A percentile compares a stretch with the other conserved stretches of the same genome.
These are phyloP conservation scores for Collybiopsis confluens DNA, from an alignment of 768 basidiomycete genomes.

Conservation along the genomic window DNA sequence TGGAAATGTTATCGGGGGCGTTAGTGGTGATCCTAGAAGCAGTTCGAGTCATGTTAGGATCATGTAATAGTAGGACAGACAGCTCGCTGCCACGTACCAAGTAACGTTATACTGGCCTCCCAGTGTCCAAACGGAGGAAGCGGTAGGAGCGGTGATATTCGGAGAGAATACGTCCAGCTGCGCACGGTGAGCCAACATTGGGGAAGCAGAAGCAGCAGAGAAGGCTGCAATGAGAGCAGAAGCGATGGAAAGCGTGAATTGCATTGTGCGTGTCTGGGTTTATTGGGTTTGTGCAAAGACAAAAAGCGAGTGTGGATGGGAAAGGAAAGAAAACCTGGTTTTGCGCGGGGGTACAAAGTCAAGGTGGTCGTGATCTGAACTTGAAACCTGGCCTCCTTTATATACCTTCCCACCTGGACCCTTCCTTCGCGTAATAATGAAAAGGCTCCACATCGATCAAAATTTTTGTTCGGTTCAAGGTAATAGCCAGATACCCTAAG, in stretches of 20 bases:
- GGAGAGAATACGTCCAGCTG: conserved; percentile 8
- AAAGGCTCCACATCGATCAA: too few species aligned
- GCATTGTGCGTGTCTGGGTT: not conserved
- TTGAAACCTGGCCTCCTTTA: too few species aligned
- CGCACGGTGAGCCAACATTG: not conserved
- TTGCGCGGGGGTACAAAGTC: too few species aligned
- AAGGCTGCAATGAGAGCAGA: not conserved
- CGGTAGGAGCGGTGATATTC: conserved; percentile 4
- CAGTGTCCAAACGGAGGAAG: conserved; percentile 1
- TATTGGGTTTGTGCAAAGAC: too few species aligned
- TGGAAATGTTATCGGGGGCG: conserved; percentile 21
- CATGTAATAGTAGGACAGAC: too few species aligned
- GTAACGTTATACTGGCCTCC: conserved; percentile 8
- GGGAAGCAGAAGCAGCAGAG: not conserved
- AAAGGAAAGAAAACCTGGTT: too few species aligned
- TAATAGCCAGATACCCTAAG: not conserved
- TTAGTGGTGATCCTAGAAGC: conserved; percentile 21
- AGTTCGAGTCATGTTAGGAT: too few species aligned
- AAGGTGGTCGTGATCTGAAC: too few species aligned
- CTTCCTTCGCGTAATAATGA: too few species aligned
- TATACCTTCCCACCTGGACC: too few species aligned
- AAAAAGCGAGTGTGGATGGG: not conserved
- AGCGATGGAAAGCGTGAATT: conserved; percentile 3
- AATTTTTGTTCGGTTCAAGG: too few species aligned
- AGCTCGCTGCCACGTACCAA: conserved; percentile 19